Conservation (phyloP, 805 yeast genomes). For the Limtongia smithiae region DNA sequence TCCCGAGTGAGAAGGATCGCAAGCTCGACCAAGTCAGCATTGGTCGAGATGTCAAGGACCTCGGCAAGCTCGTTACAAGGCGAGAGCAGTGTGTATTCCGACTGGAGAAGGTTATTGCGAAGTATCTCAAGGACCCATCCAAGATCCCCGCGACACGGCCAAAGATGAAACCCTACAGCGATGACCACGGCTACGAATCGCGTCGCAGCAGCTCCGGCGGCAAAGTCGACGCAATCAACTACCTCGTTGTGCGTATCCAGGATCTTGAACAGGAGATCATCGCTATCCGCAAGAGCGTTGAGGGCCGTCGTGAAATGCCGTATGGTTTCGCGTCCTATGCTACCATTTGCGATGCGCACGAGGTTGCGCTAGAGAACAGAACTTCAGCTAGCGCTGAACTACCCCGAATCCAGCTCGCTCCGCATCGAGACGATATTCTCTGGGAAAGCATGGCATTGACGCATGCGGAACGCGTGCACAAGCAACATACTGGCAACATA, state of each 20-base stretch:
- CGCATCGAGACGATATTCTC: conserved; percentile 38
- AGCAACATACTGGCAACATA: conserved; percentile 37
- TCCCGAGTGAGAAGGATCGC: not conserved
- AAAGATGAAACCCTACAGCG: conserved; percentile 13
- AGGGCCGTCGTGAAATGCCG: conserved; percentile 27
- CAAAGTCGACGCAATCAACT: conserved; percentile 35
- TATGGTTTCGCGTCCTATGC: conserved; percentile 39
- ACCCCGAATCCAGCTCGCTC: conserved; percentile 37
- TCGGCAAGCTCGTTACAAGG: conserved; percentile 31
- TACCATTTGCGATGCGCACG: conserved; percentile 30
- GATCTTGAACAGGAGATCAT: conserved; percentile 30
- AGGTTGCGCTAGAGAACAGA: conserved; percentile 24
- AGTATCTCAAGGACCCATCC: conserved; percentile 32
- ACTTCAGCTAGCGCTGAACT: conserved; percentile 20
- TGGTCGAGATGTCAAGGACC: conserved; percentile 34
- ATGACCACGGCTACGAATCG: not conserved
- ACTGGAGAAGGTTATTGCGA: conserved; percentile 35
- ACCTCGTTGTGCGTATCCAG: conserved; percentile 26
- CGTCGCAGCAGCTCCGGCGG: conserved; percentile 15
- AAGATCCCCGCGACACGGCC: conserved; percentile 32
- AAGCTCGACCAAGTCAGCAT: conserved; percentile 31
- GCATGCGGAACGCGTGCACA: conserved; percentile 33
- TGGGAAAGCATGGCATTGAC: conserved; percentile 38
- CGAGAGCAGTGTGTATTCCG: conserved; percentile 30
- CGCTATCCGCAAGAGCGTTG: conserved; percentile 29